Evolutionary conservation across 352 stramenopile species (phyloP).

Genomic region (Pythium aristosporum): DNA sequence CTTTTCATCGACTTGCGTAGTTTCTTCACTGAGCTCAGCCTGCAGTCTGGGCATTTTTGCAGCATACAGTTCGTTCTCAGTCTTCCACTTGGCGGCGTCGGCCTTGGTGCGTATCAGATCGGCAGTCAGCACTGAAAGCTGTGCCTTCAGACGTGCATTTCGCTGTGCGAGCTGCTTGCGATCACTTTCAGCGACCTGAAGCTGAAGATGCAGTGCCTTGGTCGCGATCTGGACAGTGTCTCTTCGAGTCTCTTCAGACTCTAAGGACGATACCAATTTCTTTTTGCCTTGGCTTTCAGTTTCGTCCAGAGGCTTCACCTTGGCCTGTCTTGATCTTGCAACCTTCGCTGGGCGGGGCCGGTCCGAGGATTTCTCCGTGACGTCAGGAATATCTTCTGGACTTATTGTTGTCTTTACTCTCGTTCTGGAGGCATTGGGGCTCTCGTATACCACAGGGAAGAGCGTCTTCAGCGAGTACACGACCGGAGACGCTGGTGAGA

Average conservation of each 20-base stretch:
- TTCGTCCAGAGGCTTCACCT: not conserved
- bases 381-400: not conserved
- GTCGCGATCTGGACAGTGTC: slow-evolving; percentile 2
- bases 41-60: slow-evolving; percentile 46
- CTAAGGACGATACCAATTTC: not conserved
- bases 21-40: slow-evolving; percentile 47
- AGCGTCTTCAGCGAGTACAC: slow-evolving; percentile 39
- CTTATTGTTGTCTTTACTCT: not conserved
- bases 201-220: slow-evolving; percentile 31
- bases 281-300: not conserved
- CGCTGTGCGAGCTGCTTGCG: slow-evolving; percentile 42
- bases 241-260: slow-evolving; percentile 7
- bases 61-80: slow-evolving; percentile 55
- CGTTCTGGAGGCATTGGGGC: not conserved
- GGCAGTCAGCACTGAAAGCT: slow-evolving; percentile 29
- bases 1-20: slow-evolving; percentile 43
- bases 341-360: not conserved
- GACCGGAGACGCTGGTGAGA: not conserved
- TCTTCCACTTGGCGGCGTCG: slow-evolving; percentile 39
- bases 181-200: slow-evolving; percentile 38
- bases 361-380: not conserved
- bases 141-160: slow-evolving; percentile 41
- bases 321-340: not conserved
- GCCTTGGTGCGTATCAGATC: slow-evolving; percentile 42
- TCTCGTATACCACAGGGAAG: slow-evolving; percentile 47